Conservation (phyloP, 106 monocot genomes). For the Hemerocallis citrina region DNA sequence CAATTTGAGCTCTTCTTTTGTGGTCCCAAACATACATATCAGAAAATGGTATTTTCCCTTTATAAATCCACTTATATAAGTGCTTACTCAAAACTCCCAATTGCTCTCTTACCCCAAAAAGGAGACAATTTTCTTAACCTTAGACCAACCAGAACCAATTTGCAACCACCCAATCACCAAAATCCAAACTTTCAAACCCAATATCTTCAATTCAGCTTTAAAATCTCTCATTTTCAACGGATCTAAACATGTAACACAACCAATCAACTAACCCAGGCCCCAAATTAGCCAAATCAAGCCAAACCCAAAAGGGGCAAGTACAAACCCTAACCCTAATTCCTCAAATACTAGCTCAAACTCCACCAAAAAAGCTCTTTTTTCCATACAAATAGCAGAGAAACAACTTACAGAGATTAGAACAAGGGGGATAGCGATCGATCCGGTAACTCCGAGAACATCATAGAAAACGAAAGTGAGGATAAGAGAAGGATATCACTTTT, state of each 20-base stretch:
- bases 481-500: too few relatives aligned
- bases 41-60: too few relatives aligned
- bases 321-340: not conserved
- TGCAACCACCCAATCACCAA: not conserved
- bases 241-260: too few relatives aligned
- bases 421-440: not conserved
- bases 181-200: not conserved
- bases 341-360: not conserved
- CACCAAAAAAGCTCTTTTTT: too few relatives aligned
- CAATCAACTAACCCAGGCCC: not conserved
- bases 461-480: not conserved
- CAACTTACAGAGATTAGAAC: not conserved
- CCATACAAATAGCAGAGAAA: not conserved
- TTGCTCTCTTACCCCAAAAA: not conserved
- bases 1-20: too few relatives aligned
- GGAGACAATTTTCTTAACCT: not conserved
- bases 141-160: not conserved
- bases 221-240: too few relatives aligned
- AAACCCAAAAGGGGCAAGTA: not conserved
- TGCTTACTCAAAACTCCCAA: not conserved
- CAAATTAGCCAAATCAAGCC: not conserved
- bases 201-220: too few relatives aligned
- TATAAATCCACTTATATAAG: too few relatives aligned
- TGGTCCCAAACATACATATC: too few relatives aligned
- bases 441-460: not conserved